Conservation (phyloP, 768 basidiomycete species). For the Psilocybe cubensis region DNA sequence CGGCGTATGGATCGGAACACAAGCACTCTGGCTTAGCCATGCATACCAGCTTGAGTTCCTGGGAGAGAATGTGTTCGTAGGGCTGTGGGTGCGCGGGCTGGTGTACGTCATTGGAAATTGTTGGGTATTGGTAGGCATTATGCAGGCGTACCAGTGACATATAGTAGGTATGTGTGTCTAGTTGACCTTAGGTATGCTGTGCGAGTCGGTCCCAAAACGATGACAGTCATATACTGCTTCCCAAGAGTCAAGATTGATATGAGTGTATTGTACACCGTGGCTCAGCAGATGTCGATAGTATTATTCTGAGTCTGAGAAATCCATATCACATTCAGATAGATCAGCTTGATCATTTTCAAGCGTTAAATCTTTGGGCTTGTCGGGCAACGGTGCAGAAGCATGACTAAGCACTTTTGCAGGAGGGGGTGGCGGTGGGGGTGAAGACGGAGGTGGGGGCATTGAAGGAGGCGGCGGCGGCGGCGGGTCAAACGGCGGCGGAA, state of each 20-base stretch:
- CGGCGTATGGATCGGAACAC: constrained; percentile 73
- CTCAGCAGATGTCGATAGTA: not conserved
- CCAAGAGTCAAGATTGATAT: not conserved
- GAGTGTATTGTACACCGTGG: not conserved
- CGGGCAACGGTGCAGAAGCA: constrained; percentile 6
- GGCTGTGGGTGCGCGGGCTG: constrained; percentile 80
- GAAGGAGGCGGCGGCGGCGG: constrained; percentile 20
- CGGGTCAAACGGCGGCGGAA: constrained; percentile 32
- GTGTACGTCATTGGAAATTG: constrained; percentile 75
- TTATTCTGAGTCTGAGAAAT: constrained; percentile 37
- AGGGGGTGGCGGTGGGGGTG: constrained; percentile 14
- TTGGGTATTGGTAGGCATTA: constrained; percentile 76
- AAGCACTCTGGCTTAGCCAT: constrained; percentile 89
- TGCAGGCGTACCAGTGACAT: constrained; percentile 11
- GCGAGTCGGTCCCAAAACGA: no score
- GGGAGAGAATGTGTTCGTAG: constrained; percentile 71
- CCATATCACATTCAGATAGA: constrained; percentile 35
- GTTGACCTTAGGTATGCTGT: not conserved
- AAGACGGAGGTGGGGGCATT: constrained; percentile 11
- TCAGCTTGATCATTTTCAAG: constrained; percentile 14
- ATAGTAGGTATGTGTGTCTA: not conserved
- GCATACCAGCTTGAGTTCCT: constrained; percentile 92
- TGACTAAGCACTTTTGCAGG: not conserved
- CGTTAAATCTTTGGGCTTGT: constrained; percentile 5
- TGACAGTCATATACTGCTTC: no score